These are phyloP conservation scores for Triticum monococcum DNA, from an alignment of 176 grass and related monocot species.

Conservation along the genomic window DNA sequence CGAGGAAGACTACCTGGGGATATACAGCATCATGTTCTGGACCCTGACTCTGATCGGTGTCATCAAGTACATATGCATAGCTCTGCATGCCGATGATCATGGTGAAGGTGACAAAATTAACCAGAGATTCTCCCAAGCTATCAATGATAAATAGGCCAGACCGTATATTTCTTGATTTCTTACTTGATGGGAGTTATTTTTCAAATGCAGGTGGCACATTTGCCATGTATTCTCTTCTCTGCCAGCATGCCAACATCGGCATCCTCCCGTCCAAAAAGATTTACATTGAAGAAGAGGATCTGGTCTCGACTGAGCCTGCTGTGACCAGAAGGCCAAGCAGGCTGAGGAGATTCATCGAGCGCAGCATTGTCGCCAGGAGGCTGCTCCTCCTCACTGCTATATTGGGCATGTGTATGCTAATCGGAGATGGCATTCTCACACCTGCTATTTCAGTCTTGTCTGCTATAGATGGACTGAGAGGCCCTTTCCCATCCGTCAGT, in stretches of 20 bases:
- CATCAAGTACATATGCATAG: too few species aligned
- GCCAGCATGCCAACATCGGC: conserved; percentile 46
- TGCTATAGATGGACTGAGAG: conserved; percentile 44
- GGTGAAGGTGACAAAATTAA: too few species aligned
- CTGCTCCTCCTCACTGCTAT: conserved; percentile 50
- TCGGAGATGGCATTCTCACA: conserved; percentile 62
- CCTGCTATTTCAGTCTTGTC: conserved; percentile 61
- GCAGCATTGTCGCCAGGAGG: conserved; percentile 48
- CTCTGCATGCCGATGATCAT: too few species aligned
- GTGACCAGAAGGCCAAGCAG: conserved; percentile 16
- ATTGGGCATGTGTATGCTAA: conserved; percentile 63
- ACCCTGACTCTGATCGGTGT: too few species aligned
- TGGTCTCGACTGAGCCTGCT: not conserved
- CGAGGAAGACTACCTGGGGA: too few species aligned
- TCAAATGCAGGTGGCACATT: too few species aligned
- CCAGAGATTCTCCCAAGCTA: too few species aligned
- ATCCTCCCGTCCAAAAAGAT: conserved; percentile 50
- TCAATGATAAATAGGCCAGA: too few species aligned
- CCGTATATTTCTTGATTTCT: not conserved
- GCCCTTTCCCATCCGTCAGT: too few species aligned
- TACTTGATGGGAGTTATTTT: too few species aligned
- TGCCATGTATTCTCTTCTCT: conserved; percentile 56
- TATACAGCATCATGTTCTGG: too few species aligned
- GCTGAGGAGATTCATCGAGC: conserved; percentile 44
- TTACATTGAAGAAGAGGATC: not conserved